These are phyloP conservation scores for Glonium stellatum DNA, from an alignment of 495 filamentous ascomycete genomes.

Conservation along the genomic window DNA sequence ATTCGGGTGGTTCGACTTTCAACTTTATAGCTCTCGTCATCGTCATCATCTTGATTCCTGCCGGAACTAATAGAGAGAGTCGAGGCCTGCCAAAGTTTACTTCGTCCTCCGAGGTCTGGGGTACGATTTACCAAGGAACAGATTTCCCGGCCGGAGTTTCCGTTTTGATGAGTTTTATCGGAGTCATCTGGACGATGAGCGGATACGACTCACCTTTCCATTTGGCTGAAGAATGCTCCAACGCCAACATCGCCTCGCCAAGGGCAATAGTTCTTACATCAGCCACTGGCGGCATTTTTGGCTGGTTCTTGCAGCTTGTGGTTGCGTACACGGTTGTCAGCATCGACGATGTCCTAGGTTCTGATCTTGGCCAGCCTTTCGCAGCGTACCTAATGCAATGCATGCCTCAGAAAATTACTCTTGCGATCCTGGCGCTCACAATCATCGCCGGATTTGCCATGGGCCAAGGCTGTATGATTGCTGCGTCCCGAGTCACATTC, in stretches of 20 bases:
- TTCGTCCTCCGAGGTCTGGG: constrained; percentile 58
- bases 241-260: constrained; percentile 67
- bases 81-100: constrained; percentile 57
- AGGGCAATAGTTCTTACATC: constrained; percentile 72
- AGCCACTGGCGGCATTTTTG: constrained; percentile 58
- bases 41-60: constrained; percentile 65
- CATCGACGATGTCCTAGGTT: constrained; percentile 53
- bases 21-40: constrained; percentile 64
- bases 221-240: constrained; percentile 69
- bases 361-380: constrained; percentile 67
- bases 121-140: constrained; percentile 60
- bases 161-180: constrained; percentile 70
- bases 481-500: constrained; percentile 70
- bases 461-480: constrained; percentile 80
- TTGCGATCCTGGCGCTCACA: constrained; percentile 61
- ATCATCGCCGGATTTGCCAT: constrained; percentile 73
- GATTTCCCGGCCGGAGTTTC: constrained; percentile 66
- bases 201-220: constrained; percentile 74
- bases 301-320: constrained; percentile 70
- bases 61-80: constrained; percentile 42
- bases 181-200: constrained; percentile 59
- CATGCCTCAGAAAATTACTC: constrained; percentile 56
- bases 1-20: constrained; percentile 66
- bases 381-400: constrained; percentile 68
- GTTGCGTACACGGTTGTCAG: constrained; percentile 75